Evolutionary conservation across 2,329 filamentous ascomycete species (phyloP).

Genomic region (Xylaria sp.): DNA sequence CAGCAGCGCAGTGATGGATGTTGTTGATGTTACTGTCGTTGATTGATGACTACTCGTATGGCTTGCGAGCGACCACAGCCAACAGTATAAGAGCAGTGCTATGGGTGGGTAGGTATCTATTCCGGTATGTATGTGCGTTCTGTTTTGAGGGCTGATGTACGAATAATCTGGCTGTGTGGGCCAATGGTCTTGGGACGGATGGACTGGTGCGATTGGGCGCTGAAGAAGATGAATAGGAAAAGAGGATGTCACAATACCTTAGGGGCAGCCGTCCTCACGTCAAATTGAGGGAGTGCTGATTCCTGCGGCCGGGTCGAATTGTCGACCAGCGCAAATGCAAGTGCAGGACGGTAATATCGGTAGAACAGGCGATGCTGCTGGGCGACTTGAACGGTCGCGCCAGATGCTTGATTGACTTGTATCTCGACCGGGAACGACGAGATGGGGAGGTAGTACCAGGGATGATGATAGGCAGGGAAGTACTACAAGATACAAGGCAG

Average conservation of each 20-base stretch:
- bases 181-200: conserved; percentile 3
- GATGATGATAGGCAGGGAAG: background rate
- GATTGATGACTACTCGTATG: background rate
- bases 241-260: conserved; percentile 2
- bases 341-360: background rate
- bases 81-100: background rate
- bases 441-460: background rate
- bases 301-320: too few relatives aligned
- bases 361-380: background rate
- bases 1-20: background rate
- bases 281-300: background rate
- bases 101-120: background rate
- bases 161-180: background rate
- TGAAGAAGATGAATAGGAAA: background rate
- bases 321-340: background rate
- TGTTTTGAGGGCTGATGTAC: background rate
- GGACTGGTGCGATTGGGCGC: background rate
- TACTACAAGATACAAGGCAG: background rate
- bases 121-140: background rate
- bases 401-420: background rate
- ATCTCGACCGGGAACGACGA: background rate
- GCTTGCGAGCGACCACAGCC: background rate
- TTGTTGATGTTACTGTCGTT: background rate
- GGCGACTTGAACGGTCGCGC: background rate
- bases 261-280: background rate